These are phyloP conservation scores for Mucor ambiguus DNA, from an alignment of 371 early-diverging fungal species.

Conservation along the genomic window DNA sequence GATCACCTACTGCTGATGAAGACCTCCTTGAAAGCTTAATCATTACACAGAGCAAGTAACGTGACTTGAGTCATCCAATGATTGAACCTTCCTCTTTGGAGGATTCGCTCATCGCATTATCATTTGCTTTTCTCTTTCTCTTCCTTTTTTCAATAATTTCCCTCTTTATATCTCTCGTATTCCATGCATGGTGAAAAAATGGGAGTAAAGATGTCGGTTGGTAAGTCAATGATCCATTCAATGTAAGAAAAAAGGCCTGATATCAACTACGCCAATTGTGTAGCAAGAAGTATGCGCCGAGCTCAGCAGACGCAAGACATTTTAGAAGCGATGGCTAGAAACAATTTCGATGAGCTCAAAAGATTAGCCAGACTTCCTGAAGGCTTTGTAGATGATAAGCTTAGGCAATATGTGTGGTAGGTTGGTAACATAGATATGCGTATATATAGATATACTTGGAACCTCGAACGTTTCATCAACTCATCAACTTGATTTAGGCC, in stretches of 20 bases:
- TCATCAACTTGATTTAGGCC: slow-evolving; percentile 33
- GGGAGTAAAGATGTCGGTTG: slow-evolving; percentile 34
- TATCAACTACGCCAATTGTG: neutral
- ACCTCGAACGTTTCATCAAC: neutral
- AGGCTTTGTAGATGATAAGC: slow-evolving; percentile 42
- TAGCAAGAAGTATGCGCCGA: slow-evolving; percentile 37
- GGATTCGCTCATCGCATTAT: neutral
- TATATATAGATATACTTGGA: neutral
- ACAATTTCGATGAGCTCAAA: slow-evolving; percentile 34
- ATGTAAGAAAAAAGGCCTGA: neutral
- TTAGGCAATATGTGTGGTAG: slow-evolving; percentile 49
- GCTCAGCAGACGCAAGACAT: slow-evolving; percentile 36
- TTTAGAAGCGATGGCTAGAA: slow-evolving; percentile 30
- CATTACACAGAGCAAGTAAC: neutral
- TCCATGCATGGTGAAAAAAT: slow-evolving; percentile 20
- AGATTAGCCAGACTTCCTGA: slow-evolving; percentile 37
- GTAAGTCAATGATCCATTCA: slow-evolving; percentile 8
- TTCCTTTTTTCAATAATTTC: neutral
- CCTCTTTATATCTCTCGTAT: neutral
- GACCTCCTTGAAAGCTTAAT: neutral
- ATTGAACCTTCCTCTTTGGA: neutral
- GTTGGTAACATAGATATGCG: slow-evolving; percentile 4
- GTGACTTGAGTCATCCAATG: neutral
- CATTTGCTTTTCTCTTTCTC: neutral
- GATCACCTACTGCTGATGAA: neutral